phyloP scores from a whole-genome alignment of 148 eudicot species.

The Rhododendron henanense region DNA sequence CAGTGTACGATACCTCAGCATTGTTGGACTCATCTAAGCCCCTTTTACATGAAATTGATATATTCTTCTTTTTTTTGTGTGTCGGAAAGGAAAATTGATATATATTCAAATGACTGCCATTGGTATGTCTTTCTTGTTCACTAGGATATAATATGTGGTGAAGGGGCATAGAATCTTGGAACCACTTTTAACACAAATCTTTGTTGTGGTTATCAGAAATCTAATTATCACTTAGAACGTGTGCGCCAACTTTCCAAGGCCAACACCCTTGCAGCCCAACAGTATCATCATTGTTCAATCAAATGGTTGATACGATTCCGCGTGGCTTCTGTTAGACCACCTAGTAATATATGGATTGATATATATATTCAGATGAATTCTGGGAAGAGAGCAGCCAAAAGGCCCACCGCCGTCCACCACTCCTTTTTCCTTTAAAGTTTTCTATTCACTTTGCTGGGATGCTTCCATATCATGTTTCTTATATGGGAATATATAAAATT shows the following conservation, averaged over 20 bases:
- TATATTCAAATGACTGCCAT: too few species aligned
- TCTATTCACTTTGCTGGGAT: slow-evolving; percentile 9
- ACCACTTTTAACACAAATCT: too few species aligned
- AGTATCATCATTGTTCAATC: background rate
- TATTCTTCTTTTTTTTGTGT: too few species aligned
- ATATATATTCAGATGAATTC: background rate
- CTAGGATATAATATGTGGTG: too few species aligned
- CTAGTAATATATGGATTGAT: background rate
- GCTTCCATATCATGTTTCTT: slow-evolving; percentile 10
- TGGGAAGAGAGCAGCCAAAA: background rate
- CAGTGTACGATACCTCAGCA: too few species aligned
- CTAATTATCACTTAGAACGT: too few species aligned
- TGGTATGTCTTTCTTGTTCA: too few species aligned
- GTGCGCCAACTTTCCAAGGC: background rate
- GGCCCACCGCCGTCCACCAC: background rate
- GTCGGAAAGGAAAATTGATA: too few species aligned
- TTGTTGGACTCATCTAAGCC: too few species aligned
- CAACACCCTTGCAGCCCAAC: slow-evolving; percentile 5
- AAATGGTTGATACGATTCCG: slow-evolving; percentile 4
- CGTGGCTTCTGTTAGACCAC: slow-evolving; percentile 8
- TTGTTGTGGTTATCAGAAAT: too few species aligned
- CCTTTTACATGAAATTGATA: too few species aligned
- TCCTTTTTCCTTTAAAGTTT: background rate
- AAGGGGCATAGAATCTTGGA: too few species aligned
- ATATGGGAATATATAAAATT: slow-evolving; percentile 9